These are phyloP conservation scores for Diaporthe vaccinii DNA, from an alignment of 2,329 filamentous ascomycete species.

Conservation along the genomic window DNA sequence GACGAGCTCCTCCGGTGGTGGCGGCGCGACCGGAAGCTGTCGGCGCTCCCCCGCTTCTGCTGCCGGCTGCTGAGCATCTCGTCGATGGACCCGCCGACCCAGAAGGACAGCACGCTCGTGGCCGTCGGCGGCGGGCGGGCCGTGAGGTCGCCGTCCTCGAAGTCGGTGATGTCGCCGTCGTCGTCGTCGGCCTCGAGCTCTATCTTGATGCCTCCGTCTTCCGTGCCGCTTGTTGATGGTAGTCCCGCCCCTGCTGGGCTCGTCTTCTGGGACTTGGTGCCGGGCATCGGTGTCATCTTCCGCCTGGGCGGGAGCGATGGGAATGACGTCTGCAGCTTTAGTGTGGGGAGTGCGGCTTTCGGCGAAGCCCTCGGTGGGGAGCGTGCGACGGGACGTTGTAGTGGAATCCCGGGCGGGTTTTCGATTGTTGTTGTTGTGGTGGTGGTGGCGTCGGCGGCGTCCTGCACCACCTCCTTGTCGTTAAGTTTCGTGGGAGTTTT, in stretches of 20 bases:
- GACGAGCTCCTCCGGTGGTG: slow-evolving; percentile 38
- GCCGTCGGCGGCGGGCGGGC: slow-evolving; percentile 49
- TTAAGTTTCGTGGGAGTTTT: background rate
- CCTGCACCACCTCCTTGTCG: background rate
- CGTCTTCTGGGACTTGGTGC: slow-evolving; percentile 6
- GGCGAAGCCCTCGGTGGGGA: slow-evolving; percentile 16
- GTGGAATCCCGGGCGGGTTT: background rate
- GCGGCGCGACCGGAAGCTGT: background rate
- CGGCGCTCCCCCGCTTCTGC: slow-evolving; percentile 34
- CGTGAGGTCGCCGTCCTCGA: slow-evolving; percentile 55
- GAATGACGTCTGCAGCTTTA: slow-evolving; percentile 49
- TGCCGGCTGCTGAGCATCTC: slow-evolving; percentile 54
- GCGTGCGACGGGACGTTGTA: background rate
- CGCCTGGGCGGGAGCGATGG: slow-evolving; percentile 28
- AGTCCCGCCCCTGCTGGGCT: background rate
- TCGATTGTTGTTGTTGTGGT: background rate
- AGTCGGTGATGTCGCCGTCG: slow-evolving; percentile 48
- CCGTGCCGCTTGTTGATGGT: slow-evolving; percentile 5
- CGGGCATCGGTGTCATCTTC: slow-evolving; percentile 35
- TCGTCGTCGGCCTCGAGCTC: slow-evolving; percentile 47
- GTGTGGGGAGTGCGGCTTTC: slow-evolving; percentile 36
- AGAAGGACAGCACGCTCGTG: slow-evolving; percentile 45
- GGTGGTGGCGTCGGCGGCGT: background rate
- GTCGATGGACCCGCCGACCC: slow-evolving; percentile 56
- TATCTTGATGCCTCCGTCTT: slow-evolving; percentile 41